A percentile compares a stretch with the other conserved stretches of the same genome.
phyloP scores from a whole-genome alignment of 73 alveolate species.

The Tetrahymena elliotti region DNA sequence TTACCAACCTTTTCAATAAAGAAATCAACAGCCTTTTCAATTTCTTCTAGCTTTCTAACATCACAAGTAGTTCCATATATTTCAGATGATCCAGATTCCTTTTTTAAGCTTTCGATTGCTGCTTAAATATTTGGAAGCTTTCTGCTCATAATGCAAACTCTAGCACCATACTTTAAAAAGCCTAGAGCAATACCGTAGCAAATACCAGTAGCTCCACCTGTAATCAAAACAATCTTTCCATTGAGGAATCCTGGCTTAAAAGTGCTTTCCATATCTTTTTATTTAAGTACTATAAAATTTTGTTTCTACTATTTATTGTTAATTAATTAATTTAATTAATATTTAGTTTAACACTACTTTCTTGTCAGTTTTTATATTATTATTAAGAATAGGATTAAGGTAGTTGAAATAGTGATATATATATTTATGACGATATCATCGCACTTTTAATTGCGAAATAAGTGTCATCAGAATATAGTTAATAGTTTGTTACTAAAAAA shows the following conservation, averaged over 20 bases:
- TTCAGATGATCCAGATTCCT: slow-evolving; percentile 39
- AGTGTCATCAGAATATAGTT: background rate
- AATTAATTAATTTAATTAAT: background rate
- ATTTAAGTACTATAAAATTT: background rate
- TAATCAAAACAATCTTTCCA: slow-evolving; percentile 65
- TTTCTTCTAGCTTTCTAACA: slow-evolving; percentile 63
- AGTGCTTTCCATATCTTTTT: slow-evolving; percentile 22
- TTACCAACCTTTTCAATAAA: slow-evolving; percentile 51
- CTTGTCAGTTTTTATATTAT: too few species aligned
- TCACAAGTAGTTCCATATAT: slow-evolving; percentile 41
- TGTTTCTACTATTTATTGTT: background rate
- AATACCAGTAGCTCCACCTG: slow-evolving; percentile 90
- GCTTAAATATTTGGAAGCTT: slow-evolving; percentile 51
- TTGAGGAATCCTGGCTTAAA: slow-evolving; percentile 51
- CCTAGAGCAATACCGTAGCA: slow-evolving; percentile 67
- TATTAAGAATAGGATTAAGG: background rate
- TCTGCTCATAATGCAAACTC: slow-evolving; percentile 71
- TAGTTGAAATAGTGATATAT: background rate
- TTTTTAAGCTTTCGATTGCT: slow-evolving; percentile 45
- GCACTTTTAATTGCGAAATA: background rate
- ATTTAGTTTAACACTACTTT: background rate
- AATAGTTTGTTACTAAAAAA: background rate
- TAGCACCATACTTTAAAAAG: slow-evolving; percentile 63
- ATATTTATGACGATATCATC: background rate
- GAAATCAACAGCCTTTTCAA: slow-evolving; percentile 46